Percentiles rank a stretch among this genome's conserved stretches.
Evolutionary conservation across 2,329 filamentous ascomycete genomes (phyloP).

Genomic region (Grosmannia huntii): DNA sequence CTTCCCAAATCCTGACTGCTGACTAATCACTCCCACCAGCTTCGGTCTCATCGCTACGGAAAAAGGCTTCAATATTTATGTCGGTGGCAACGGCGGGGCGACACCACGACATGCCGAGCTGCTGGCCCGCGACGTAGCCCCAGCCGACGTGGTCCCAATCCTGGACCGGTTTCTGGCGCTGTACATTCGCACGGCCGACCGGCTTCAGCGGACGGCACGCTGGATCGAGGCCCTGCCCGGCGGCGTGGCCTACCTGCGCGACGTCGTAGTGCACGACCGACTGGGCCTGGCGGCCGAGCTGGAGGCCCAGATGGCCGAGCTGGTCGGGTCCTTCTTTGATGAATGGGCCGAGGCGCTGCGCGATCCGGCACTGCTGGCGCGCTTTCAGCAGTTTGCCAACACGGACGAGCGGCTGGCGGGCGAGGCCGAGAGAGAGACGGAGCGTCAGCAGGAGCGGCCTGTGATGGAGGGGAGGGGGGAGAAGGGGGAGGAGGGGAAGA

Average conservation of each 20-base stretch:
- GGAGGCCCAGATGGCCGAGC: slow-evolving; percentile 75
- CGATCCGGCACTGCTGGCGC: slow-evolving; percentile 50
- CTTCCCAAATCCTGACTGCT: too few species aligned
- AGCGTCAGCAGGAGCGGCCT: slow-evolving; percentile 62
- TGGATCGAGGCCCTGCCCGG: slow-evolving; percentile 80
- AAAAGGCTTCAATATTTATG: slow-evolving; percentile 87
- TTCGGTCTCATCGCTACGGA: slow-evolving; percentile 88
- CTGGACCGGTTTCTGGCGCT: slow-evolving; percentile 85
- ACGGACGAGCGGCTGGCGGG: slow-evolving; percentile 60
- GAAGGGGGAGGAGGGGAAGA: not conserved
- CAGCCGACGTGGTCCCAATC: slow-evolving; percentile 69
- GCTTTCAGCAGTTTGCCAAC: slow-evolving; percentile 78
- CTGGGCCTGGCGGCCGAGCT: slow-evolving; percentile 75
- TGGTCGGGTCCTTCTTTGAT: slow-evolving; percentile 76
- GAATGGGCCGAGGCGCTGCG: slow-evolving; percentile 81
- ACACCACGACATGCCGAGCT: slow-evolving; percentile 74
- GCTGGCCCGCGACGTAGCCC: slow-evolving; percentile 73
- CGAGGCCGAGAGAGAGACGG: slow-evolving; percentile 54
- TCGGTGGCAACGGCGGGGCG: slow-evolving; percentile 79
- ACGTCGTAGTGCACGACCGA: slow-evolving; percentile 75
- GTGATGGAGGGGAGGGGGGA: slow-evolving; percentile 61
- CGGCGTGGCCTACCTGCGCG: slow-evolving; percentile 68
- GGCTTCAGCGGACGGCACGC: slow-evolving; percentile 74
- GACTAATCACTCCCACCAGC: slow-evolving; percentile 28
- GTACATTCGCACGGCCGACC: slow-evolving; percentile 87